A percentile compares a stretch with the other conserved stretches of the same genome.
phyloP scores from a whole-genome alignment of 441 rosid genomes.

The Theobroma grandiflorum region DNA sequence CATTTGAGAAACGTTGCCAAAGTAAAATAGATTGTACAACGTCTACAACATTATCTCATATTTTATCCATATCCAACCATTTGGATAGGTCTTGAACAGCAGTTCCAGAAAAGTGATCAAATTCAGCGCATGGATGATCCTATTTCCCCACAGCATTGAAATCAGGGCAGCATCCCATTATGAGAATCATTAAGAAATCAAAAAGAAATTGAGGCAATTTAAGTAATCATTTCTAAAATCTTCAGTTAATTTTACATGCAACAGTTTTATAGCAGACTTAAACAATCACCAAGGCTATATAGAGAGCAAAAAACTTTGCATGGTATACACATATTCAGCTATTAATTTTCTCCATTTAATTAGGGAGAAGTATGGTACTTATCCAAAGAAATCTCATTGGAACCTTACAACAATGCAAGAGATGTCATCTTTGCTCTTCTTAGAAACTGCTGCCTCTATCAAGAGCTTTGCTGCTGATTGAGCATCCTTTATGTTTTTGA shows the following conservation, averaged over 20 bases:
- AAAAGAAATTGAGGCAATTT: neutral
- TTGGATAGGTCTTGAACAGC: neutral
- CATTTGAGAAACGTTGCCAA: neutral
- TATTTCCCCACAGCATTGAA: neutral
- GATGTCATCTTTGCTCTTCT: conserved; percentile 80
- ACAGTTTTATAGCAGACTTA: conserved; percentile 23
- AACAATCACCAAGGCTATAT: conserved; percentile 15
- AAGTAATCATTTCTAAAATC: conserved; percentile 9
- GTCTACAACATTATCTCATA: neutral
- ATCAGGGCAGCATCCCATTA: neutral
- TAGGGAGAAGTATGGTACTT: neutral
- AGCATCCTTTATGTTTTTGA: conserved; percentile 64
- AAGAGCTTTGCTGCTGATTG: conserved; percentile 65
- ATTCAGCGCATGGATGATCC: neutral
- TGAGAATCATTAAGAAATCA: neutral
- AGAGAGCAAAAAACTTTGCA: neutral
- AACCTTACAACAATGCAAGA: conserved; percentile 75
- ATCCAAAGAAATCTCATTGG: conserved; percentile 30
- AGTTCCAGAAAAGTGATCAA: neutral
- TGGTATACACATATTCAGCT: conserved; percentile 25
- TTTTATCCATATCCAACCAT: neutral
- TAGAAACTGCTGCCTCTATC: conserved; percentile 63
- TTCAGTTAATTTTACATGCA: conserved; percentile 1
- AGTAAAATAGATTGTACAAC: neutral
- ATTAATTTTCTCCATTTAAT: neutral